Base-by-base conservation (phyloP, 768 basidiomycete species). In the Amanita rubescens region DNA sequence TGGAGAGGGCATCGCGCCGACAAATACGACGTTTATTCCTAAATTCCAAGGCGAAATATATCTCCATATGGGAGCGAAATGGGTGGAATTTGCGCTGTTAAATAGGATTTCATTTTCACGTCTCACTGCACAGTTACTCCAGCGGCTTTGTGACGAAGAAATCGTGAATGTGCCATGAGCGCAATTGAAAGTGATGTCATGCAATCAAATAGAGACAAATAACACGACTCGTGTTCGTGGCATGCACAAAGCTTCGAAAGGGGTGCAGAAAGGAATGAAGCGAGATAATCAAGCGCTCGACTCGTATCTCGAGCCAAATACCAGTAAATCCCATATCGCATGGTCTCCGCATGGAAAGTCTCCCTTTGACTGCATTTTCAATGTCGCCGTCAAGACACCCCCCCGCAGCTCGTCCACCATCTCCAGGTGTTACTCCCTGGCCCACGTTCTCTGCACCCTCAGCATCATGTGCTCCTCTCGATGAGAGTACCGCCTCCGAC, bases 401-500 rank as follows among this genome's bases (percentile, higher is more conserved):
- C 70, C 75, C 75, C 72, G 74, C 75, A 74, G 75, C 71, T 59
- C 62, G 70, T 75, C 61, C 72, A 77, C 43, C 83, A 81, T 55
- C 84, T 81, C 73, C 76, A 80, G 53, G 81, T 78, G 8, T 57
- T 17, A 39, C 52, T 3, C 65, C 77, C 74, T 64, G 78, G 75
- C 59, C 76, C 52, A 17, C 78, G 60, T 65, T 75, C 59, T 69
- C 78, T 32, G 69, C 76, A 57, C 51, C 30, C 67, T 72, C 56
- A 72, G 76, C 5, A 41, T 22, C 54, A 52, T 33, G 25, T 20
- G 27, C 53, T 3, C 8, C 42, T 44, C 14, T 20, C 17, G 33
- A 49, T 47, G 10, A 37, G 35, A 22, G 37, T 43, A n/a, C 70
- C 76, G 48, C 81, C 68, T 72, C 47, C 65, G 72, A 12, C 74